Conservation (phyloP, 495 filamentous ascomycete genomes). For the Aspergillus avenaceus region DNA sequence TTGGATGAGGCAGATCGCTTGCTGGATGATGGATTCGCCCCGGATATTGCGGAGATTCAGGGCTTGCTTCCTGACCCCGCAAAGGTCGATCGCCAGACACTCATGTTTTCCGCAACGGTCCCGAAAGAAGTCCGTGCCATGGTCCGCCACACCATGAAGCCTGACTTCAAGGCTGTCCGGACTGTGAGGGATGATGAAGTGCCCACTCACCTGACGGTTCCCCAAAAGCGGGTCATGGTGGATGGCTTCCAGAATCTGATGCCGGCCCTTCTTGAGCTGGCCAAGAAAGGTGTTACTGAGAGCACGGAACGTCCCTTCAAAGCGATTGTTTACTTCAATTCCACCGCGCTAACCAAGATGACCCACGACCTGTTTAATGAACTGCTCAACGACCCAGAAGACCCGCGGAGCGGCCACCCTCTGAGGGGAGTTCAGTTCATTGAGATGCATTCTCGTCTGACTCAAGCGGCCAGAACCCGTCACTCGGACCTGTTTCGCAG, state of each 20-base stretch:
- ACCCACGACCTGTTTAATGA: conserved; percentile 55
- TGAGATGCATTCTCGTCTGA: conserved; percentile 76
- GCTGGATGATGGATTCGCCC: conserved; percentile 84
- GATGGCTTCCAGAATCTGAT: conserved; percentile 69
- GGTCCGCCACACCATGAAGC: conserved; percentile 65
- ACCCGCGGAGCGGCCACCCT: conserved; percentile 32
- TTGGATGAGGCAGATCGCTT: conserved; percentile 94
- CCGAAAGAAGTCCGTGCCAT: conserved; percentile 76
- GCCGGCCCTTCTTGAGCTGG: conserved; percentile 73
- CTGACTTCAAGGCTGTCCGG: conserved; percentile 75
- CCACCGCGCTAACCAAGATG: conserved; percentile 67
- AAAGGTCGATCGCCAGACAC: conserved; percentile 71
- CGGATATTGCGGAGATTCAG: conserved; percentile 69
- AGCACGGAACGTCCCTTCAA: conserved; percentile 95
- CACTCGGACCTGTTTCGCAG: conserved; percentile 68
- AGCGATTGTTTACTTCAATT: conserved; percentile 85
- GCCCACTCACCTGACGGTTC: conserved; percentile 78
- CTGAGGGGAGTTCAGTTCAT: conserved; percentile 46
- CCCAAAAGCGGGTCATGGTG: conserved; percentile 66
- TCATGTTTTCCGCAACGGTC: conserved; percentile 92
- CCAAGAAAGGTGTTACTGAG: too few species aligned
- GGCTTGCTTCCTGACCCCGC: conserved; percentile 55
- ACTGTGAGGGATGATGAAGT: conserved; percentile 76
- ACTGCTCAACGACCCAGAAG: conserved; percentile 31
- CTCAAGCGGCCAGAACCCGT: conserved; percentile 61